phyloP scores from a whole-genome alignment of 2,329 filamentous ascomycete species.

The Diplodia intermedia region DNA sequence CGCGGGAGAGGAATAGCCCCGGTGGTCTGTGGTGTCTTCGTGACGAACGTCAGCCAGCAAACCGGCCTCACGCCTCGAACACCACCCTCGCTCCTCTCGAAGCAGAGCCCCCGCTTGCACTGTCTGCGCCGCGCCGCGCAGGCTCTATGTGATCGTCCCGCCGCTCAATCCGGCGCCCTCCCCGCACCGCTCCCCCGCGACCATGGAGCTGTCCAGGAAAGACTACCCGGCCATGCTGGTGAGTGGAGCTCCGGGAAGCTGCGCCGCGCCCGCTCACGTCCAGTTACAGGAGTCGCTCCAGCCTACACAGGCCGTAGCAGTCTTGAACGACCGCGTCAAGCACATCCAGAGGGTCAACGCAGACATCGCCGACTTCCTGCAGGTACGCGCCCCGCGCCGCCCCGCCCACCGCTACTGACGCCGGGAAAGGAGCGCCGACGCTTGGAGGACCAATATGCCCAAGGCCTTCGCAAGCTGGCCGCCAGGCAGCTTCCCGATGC shows the following conservation, averaged over 20 bases:
- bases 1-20: conserved; percentile 30
- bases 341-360: conserved; percentile 84
- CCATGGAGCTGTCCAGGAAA: conserved; percentile 73
- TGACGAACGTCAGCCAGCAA: conserved; percentile 32
- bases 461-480: conserved; percentile 80
- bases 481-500: conserved; percentile 76
- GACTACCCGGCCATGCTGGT: conserved; percentile 97
- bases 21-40: conserved; percentile 29
- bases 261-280: conserved; percentile 41
- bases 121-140: conserved; percentile 27
- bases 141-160: conserved; percentile 30
- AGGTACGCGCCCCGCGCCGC: conserved; percentile 65
- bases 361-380: conserved; percentile 95
- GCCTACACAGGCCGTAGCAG: conserved; percentile 79
- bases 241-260: conserved; percentile 52
- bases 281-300: conserved; percentile 73
- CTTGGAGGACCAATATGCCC: conserved; percentile 88
- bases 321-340: conserved; percentile 86
- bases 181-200: conserved; percentile 33
- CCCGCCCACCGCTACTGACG: conserved; percentile 28
- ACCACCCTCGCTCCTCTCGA: conserved; percentile 9
- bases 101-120: conserved; percentile 20
- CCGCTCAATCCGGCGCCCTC: conserved; percentile 24
- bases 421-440: conserved; percentile 82
- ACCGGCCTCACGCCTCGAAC: conserved; percentile 19